Evolutionary conservation across 768 basidiomycete species (phyloP).

Genomic region (Cyclocybe cylindracea): DNA sequence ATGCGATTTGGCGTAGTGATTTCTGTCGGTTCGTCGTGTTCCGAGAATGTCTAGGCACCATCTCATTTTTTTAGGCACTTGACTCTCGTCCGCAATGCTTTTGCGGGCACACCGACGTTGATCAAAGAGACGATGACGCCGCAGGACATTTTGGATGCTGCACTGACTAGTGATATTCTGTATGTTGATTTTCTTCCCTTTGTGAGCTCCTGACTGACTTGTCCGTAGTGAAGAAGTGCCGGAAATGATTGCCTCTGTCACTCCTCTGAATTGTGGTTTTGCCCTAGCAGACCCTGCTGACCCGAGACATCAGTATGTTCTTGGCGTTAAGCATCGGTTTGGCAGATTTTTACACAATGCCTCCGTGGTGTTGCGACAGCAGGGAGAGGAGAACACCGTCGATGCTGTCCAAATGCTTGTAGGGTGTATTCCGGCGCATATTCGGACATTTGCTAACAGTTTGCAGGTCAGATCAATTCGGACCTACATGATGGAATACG

Average conservation of each 20-base stretch:
- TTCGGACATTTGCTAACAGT: background rate
- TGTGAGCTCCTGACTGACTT: background rate
- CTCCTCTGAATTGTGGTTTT: constrained; percentile 66
- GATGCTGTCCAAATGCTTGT: constrained; percentile 80
- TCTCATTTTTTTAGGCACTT: constrained; percentile 46
- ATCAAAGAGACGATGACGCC: constrained; percentile 52
- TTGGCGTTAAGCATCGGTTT: constrained; percentile 56
- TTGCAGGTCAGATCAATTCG: constrained; percentile 64
- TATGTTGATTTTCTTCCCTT: constrained; percentile 30
- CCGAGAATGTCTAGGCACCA: background rate
- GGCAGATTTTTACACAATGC: constrained; percentile 72
- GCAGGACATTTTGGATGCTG: constrained; percentile 44
- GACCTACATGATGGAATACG: constrained; percentile 75
- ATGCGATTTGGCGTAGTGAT: constrained; percentile 79
- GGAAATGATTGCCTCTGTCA: constrained; percentile 72
- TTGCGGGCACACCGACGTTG: constrained; percentile 73
- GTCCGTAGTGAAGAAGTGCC: constrained; percentile 63
- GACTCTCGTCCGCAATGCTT: constrained; percentile 72
- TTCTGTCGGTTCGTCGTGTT: constrained; percentile 66
- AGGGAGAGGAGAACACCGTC: constrained; percentile 80
- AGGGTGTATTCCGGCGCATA: constrained; percentile 17
- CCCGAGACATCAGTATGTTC: constrained; percentile 63
- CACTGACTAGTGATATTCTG: constrained; percentile 68
- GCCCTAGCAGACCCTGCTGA: constrained; percentile 66
- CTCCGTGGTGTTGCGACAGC: constrained; percentile 63